Evolutionary conservation across 2,329 filamentous ascomycete genomes (phyloP), one percentile per base, ranked within the genome.

Genomic region (Fusarium sp.): DNA sequence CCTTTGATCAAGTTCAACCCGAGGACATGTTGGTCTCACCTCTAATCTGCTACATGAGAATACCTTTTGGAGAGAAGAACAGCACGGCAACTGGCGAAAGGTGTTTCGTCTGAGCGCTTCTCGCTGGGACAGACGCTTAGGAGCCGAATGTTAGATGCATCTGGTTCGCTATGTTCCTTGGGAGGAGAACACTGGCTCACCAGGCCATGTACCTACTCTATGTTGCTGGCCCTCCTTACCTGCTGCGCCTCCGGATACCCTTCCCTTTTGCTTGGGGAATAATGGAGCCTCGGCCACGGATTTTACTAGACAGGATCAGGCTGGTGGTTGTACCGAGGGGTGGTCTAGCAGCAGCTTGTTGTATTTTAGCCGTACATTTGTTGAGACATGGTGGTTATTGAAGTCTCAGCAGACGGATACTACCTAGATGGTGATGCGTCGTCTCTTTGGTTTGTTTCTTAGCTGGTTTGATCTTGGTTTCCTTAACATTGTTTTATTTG

Each of bases 341-440:
- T 60, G 55, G 61, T 65, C 63, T 67, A 74, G 71, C 65, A 70
- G 69, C 69, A 71, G 70, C 69, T 65, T 74, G 70, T 73, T 77
- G 73, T 77, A 77, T 76, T 76, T 75, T 76, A 76, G 70, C 70
- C 63, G 68, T 69, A 70, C 67, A 70, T 70, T 63, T 70, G 68
- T 65, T 69, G 71, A 71, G 72, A 70, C 68, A 60, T 61, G 63
- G 66, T 72, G 66, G 51, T 51, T 64, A 69, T 71, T 65, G 66
- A 72, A 65, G 71, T 74, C 71, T 73, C 71, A 66, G 57, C 66
- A 67, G 61, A 61, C 60, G 63, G 8, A 67, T 57, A 67, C 66
- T 68, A 71, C 67, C 64, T 68, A 66, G 68, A 64, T 53, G 53
- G 63, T 71, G 64, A 69, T 71, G 68, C 66, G 70, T 73, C 68